These are phyloP conservation scores for Melanopsichium pennsylvanicum DNA, from an alignment of 1,284 basidiomycete species.

Conservation along the genomic window DNA sequence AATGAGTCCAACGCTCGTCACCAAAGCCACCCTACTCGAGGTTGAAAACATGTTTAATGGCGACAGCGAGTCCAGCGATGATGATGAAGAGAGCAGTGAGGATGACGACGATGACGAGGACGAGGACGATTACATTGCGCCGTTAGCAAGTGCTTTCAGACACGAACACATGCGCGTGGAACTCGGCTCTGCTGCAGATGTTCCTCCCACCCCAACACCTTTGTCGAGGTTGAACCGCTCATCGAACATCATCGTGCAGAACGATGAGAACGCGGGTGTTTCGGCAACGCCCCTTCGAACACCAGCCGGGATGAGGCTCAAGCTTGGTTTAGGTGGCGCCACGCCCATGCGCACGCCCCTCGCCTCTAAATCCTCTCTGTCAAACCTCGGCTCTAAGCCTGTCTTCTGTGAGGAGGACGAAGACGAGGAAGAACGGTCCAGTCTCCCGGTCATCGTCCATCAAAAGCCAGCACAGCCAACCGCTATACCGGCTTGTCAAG, in stretches of 20 bases:
- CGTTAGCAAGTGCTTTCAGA: conserved; percentile 20
- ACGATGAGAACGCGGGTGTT: conserved; percentile 51
- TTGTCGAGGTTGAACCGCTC: conserved; percentile 18
- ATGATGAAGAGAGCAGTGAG: conserved; percentile 41
- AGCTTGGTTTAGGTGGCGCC: conserved; percentile 22
- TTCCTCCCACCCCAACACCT: conserved; percentile 50
- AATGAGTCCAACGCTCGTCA: conserved; percentile 57
- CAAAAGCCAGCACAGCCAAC: not conserved
- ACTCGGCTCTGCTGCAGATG: conserved; percentile 34
- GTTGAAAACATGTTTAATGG: conserved; percentile 64
- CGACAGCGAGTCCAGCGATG: conserved; percentile 40
- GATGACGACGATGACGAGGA: conserved; percentile 40
- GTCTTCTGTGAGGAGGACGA: conserved; percentile 47
- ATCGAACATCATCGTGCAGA: conserved; percentile 10
- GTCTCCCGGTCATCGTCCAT: not conserved
- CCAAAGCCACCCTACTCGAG: conserved; percentile 57
- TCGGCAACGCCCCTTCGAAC: conserved; percentile 38
- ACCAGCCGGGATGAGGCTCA: conserved; percentile 8
- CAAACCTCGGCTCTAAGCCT: conserved; percentile 22
- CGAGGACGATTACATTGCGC: conserved; percentile 27
- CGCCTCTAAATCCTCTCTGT: conserved; percentile 14
- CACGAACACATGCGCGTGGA: conserved; percentile 12
- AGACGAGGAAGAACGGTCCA: conserved; percentile 25
- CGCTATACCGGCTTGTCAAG: conserved; percentile 3
- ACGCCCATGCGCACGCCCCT: conserved; percentile 47